phyloP scores from a whole-genome alignment of 805 yeast species.

The Kodamaea lidongshanica region DNA sequence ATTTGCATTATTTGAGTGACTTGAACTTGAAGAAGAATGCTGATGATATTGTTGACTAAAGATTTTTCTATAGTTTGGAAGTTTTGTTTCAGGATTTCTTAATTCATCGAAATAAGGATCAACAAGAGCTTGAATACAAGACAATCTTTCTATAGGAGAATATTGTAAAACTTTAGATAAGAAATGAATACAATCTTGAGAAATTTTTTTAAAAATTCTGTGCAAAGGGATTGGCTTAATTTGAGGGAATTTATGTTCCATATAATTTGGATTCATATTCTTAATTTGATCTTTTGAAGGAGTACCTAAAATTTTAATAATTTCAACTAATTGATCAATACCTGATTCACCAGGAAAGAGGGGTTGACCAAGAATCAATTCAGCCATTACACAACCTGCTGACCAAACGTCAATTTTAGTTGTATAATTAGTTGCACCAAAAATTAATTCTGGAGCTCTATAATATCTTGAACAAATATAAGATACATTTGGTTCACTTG shows the following conservation, averaged over 20 bases:
- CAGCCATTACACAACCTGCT: slow-evolving; percentile 98
- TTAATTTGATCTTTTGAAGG: slow-evolving; percentile 88
- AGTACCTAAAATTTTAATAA: slow-evolving; percentile 91
- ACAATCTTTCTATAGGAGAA: slow-evolving; percentile 59
- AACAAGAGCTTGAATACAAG: slow-evolving; percentile 49
- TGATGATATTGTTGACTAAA: slow-evolving; percentile 28
- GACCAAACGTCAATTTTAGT: slow-evolving; percentile 98
- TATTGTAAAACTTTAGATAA: slow-evolving; percentile 56
- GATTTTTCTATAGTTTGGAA: slow-evolving; percentile 41
- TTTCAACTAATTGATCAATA: slow-evolving; percentile 94
- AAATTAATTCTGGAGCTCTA: slow-evolving; percentile 95
- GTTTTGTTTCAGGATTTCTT: slow-evolving; percentile 30
- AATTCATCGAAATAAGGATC: slow-evolving; percentile 53
- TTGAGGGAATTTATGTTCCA: slow-evolving; percentile 93
- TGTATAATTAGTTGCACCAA: slow-evolving; percentile 94
- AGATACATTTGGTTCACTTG: slow-evolving; percentile 89
- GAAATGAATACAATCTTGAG: slow-evolving; percentile 49
- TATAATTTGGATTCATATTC: slow-evolving; percentile 93
- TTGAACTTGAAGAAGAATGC: slow-evolving; percentile 13
- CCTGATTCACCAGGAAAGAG: slow-evolving; percentile 97
- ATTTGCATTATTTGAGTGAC: slow-evolving; percentile 34
- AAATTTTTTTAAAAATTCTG: slow-evolving; percentile 57
- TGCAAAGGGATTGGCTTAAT: slow-evolving; percentile 71
- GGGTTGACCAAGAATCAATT: slow-evolving; percentile 90
- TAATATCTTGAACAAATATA: slow-evolving; percentile 96